phyloP scores from a whole-genome alignment of 257 asterid species.

The Eustoma russellianum region DNA sequence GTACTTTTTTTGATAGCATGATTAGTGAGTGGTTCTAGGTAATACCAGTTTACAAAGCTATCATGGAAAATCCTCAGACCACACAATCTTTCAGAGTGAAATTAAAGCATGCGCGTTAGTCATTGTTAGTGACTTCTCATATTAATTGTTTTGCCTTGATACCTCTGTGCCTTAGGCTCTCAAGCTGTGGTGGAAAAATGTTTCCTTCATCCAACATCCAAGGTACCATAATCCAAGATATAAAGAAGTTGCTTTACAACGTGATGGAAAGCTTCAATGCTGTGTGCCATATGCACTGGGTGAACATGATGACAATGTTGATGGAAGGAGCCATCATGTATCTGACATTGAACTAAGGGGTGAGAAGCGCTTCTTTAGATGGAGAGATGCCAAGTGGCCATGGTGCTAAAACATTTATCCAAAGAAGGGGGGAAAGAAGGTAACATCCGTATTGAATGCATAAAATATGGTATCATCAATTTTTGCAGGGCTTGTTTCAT shows the following conservation, averaged over 20 bases:
- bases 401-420: slow-evolving; percentile 75
- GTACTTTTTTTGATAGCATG: too few relatives aligned
- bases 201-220: slow-evolving; percentile 61
- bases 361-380: slow-evolving; percentile 35
- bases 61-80: too few relatives aligned
- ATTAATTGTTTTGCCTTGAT: too few relatives aligned
- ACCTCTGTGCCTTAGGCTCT: slow-evolving; percentile 66
- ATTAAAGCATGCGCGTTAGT: too few relatives aligned
- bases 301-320: slow-evolving; percentile 12
- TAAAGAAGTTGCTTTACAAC: slow-evolving; percentile 43
- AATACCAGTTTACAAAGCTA: too few relatives aligned
- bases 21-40: too few relatives aligned
- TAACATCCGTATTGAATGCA: too few relatives aligned
- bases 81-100: too few relatives aligned
- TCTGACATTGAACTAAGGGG: slow-evolving; percentile 12
- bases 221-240: slow-evolving; percentile 51
- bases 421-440: too few relatives aligned
- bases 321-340: slow-evolving; percentile 14
- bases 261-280: slow-evolving; percentile 32
- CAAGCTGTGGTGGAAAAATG: slow-evolving; percentile 84
- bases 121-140: neutral
- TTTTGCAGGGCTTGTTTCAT: too few relatives aligned
- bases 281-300: slow-evolving; percentile 23
- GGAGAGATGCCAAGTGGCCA: slow-evolving; percentile 95
- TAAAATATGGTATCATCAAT: too few relatives aligned